Conservation (phyloP, 2,329 filamentous ascomycete genomes). For the Fusarium devonianum region DNA sequence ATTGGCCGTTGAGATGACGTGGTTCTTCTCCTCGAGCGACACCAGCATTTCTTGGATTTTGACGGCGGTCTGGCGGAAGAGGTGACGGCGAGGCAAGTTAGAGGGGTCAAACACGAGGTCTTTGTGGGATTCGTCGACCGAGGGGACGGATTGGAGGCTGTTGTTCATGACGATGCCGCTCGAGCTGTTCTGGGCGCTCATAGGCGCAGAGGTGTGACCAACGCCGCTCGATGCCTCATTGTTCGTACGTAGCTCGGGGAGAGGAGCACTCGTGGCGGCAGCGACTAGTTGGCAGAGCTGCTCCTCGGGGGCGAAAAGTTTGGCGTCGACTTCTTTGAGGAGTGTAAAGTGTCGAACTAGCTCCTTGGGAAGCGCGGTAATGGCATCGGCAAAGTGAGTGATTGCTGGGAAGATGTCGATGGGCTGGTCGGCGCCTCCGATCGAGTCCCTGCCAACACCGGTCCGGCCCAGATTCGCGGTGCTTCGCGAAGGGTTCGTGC, state of each 20-base stretch:
- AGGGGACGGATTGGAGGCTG: slow-evolving; percentile 47
- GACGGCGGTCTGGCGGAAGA: slow-evolving; percentile 79
- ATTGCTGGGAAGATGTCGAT: slow-evolving; percentile 73
- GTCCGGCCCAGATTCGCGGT: slow-evolving; percentile 57
- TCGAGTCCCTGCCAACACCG: slow-evolving; percentile 54
- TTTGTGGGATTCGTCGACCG: slow-evolving; percentile 54
- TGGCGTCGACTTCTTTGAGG: slow-evolving; percentile 96
- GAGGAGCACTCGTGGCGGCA: slow-evolving; percentile 62
- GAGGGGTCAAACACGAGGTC: slow-evolving; percentile 59
- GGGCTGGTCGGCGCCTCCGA: slow-evolving; percentile 61
- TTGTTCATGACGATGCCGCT: slow-evolving; percentile 50
- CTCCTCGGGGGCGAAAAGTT: slow-evolving; percentile 88
- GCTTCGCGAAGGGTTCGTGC: slow-evolving; percentile 68
- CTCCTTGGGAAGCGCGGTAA: slow-evolving; percentile 91
- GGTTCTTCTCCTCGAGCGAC: slow-evolving; percentile 96
- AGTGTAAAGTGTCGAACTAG: slow-evolving; percentile 95
- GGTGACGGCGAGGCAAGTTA: slow-evolving; percentile 71
- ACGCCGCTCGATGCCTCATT: slow-evolving; percentile 54
- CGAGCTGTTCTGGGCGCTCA: slow-evolving; percentile 59
- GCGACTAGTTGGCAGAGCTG: slow-evolving; percentile 79
- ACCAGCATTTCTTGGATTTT: slow-evolving; percentile 86
- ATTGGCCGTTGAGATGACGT: slow-evolving; percentile 91
- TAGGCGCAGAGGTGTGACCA: slow-evolving; percentile 54
- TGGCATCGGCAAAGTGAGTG: slow-evolving; percentile 85
- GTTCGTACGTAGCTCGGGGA: slow-evolving; percentile 54